Base-by-base conservation (phyloP, 2,329 filamentous ascomycete genomes). In the Biscogniauxia sp. region DNA sequence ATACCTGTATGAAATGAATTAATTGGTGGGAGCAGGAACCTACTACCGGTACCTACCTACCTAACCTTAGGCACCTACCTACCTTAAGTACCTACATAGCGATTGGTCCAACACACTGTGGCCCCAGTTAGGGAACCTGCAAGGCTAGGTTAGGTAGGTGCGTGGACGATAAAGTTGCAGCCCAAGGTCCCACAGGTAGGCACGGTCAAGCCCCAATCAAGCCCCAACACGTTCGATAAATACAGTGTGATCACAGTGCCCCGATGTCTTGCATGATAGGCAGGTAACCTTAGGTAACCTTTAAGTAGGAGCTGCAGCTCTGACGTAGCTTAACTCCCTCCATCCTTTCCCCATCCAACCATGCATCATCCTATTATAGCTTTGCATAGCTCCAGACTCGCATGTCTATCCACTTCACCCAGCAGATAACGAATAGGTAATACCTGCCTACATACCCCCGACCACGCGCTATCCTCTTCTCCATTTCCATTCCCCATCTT, bases 271-370 rank as follows among this genome's bases (percentile, higher is more conserved):
- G 37, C 37, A 45, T 45, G n/a, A n/a, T n/a, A n/a, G n/a, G n/a
- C n/a, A n/a, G n/a, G n/a, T n/a, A n/a, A n/a, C n/a, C n/a, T n/a
- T n/a, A 54, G 37, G 8, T 54, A 54, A 32, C 19, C 53, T 19
- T 53, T 41, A n/a, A n/a, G n/a, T n/a, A n/a, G 41, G 50, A 13
- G 11, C 50, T 20, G 50, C 56, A 51, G 56, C 60, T 71, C 69
- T 72, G 70, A 72, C 71, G 70, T 72, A 73, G 65, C 62, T 61
- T 50, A 51, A 37, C 59, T 50, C 55, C 57, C 59, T 32, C 53
- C 53, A 49, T 15, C 50, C 28, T 56, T 52, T 26, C 51, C 6
- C 11, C 19, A 51, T 20, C 50, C 9, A 19, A 19, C 8, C 50
- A 51, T 25, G 20, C 50, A 45, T 45, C 37, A 45, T 45, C 37